Evolutionary conservation across 2,329 filamentous ascomycete species (phyloP), one percentile per base, ranked within the genome.

Genomic region (Pseudocercospora cruenta): DNA sequence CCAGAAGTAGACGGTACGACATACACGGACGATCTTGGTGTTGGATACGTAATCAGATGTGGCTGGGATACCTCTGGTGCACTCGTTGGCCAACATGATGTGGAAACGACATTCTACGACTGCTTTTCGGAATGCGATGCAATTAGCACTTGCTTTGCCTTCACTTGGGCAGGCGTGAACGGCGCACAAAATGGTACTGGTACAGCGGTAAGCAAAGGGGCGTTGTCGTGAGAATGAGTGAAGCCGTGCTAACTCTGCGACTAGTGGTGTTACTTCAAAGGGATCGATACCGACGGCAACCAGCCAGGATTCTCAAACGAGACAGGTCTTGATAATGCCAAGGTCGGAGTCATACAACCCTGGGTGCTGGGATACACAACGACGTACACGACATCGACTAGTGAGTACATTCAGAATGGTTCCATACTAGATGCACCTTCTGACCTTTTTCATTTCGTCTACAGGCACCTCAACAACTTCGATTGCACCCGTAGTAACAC

Each of bases 101-200:
- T 33, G 31, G 9, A 33, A 33, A 33, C 16, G 16, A 47, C 43
- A 47, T 47, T 47, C 10, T 47, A 19, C 14, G 39, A 61, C 22
- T 61, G 59, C 45, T 61, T 61, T 26, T 7, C 19, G 1, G 22
- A 28, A 33, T 61, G 59, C 19, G 59, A 61, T 12, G 43, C 43
- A 14, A 53, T 26, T 21, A 21, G 39, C 7, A n/a, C 9, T 21
- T 61, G 59, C 26, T 43, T 19, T 21, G 59, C 39, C n/a, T 61
- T 54, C 28, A 61, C 59, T 54, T 61, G 59, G 59, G 39, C 28
- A 22, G 43, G 39, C 3, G 22, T 51, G 16, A 54, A 47, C 21
- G 45, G 24, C 19, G 45, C 26, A 3, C 22, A 19, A 9, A 54
- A 33, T 19, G 59, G 47, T 8, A 33, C 59, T 53, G 47, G 59